Conservation (phyloP, 2,329 filamentous ascomycete genomes). For the Calonectria crousiana region DNA sequence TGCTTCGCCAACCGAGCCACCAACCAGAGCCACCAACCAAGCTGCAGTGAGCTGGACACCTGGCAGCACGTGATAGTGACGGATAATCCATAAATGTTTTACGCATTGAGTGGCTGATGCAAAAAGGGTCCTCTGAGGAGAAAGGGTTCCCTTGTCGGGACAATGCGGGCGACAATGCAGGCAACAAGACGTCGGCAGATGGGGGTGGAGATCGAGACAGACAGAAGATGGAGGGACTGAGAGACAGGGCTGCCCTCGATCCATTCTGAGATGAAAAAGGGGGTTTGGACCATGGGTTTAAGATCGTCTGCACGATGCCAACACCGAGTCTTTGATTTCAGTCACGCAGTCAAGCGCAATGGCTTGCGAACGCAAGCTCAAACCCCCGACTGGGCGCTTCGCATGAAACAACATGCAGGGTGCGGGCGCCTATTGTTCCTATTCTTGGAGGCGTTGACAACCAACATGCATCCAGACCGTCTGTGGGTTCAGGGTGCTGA, state of each 20-base stretch:
- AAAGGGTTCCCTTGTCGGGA: constrained; percentile 3
- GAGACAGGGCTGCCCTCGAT: not conserved
- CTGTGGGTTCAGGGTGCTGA: not conserved
- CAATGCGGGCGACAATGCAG: not conserved
- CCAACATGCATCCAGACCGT: not conserved
- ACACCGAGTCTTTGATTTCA: not conserved
- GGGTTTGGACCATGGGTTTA: not conserved
- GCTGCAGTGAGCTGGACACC: not conserved
- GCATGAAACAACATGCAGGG: not conserved
- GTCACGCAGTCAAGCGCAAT: not conserved
- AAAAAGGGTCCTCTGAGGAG: not conserved
- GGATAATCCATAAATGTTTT: not conserved
- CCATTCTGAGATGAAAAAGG: not conserved
- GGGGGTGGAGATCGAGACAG: not conserved
- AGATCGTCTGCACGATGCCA: not conserved
- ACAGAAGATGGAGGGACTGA: not conserved
- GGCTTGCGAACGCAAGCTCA: not conserved
- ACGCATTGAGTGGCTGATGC: constrained; percentile 3
- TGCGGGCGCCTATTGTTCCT: not conserved
- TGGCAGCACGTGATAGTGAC: not conserved
- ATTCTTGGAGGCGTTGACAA: not conserved
- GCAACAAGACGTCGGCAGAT: not conserved
- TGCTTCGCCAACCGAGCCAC: not conserved
- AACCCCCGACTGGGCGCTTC: not conserved
- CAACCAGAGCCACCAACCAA: not conserved